These are phyloP conservation scores for Waltergamsia citrina DNA, from an alignment of 2,329 filamentous ascomycete species.

Conservation along the genomic window DNA sequence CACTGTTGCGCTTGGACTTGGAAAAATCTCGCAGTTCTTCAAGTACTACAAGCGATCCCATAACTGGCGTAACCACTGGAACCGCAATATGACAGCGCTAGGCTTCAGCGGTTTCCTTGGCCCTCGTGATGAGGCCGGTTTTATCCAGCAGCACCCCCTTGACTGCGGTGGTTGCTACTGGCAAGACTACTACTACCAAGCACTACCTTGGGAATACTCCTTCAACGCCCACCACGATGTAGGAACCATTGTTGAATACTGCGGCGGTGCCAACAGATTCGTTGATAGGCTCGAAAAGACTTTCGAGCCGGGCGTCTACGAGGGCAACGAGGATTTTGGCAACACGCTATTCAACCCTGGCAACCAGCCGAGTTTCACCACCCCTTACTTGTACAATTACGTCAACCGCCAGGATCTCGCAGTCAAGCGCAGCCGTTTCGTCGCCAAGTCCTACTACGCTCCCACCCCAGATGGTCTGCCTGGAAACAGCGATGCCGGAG, in stretches of 20 bases:
- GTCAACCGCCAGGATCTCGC: conserved; percentile 51
- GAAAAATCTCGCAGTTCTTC: conserved; percentile 35
- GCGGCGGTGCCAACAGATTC: conserved; percentile 47
- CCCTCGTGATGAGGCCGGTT: conserved; percentile 43
- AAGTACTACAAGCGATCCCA: conserved; percentile 54
- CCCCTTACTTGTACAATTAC: conserved; percentile 62
- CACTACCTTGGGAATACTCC: conserved; percentile 54
- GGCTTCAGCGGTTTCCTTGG: conserved; percentile 59
- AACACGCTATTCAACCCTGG: conserved; percentile 57
- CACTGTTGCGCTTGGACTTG: conserved; percentile 52
- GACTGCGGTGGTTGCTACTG: conserved; percentile 58
- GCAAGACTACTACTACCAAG: conserved; percentile 50
- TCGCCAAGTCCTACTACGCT: conserved; percentile 51
- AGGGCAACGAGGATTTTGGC: conserved; percentile 31
- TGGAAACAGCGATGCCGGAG: conserved; percentile 62
- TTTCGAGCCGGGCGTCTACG: conserved; percentile 39
- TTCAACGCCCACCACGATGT: conserved; percentile 63
- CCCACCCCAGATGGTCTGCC: conserved; percentile 48
- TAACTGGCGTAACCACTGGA: conserved; percentile 68
- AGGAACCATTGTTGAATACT: conserved; percentile 37
- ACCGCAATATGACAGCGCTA: conserved; percentile 43
- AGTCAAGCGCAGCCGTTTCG: conserved; percentile 46
- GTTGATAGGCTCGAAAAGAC: conserved; percentile 49
- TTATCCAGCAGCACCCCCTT: conserved; percentile 45
- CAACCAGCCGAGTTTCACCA: conserved; percentile 59